Conservation (phyloP, 2,329 filamentous ascomycete genomes). For the Chalara sp. region DNA sequence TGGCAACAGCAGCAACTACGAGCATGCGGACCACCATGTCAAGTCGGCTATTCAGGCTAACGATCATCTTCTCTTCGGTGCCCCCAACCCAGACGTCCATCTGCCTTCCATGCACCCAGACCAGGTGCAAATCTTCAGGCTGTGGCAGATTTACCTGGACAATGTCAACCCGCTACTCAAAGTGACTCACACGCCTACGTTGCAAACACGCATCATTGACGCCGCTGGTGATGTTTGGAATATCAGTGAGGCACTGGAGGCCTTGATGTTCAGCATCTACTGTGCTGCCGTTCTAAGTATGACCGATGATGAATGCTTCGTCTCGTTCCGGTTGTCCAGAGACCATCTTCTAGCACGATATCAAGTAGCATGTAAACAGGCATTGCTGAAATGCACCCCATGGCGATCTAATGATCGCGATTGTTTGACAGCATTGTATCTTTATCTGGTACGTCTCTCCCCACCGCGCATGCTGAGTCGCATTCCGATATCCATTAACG, state of each 20-base stretch:
- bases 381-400: conserved; percentile 35
- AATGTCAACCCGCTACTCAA: conserved; percentile 71
- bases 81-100: conserved; percentile 35
- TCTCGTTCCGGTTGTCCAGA: conserved; percentile 30
- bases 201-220: conserved; percentile 59
- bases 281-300: conserved; percentile 52
- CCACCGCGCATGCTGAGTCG: not conserved
- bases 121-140: conserved; percentile 58
- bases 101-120: conserved; percentile 39
- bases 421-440: conserved; percentile 42
- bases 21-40: conserved; percentile 40
- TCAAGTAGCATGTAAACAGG: conserved; percentile 39
- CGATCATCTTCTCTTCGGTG: conserved; percentile 43
- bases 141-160: conserved; percentile 71
- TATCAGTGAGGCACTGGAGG: conserved; percentile 52
- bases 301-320: conserved; percentile 43
- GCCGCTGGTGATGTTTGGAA: conserved; percentile 49
- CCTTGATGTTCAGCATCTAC: conserved; percentile 60
- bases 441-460: conserved; percentile 41
- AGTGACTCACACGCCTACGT: conserved; percentile 62
- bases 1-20: conserved; percentile 28
- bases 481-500: conserved; percentile 7
- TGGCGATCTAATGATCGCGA: conserved; percentile 34
- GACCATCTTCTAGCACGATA: conserved; percentile 33
- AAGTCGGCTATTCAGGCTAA: conserved; percentile 31